Conservation (phyloP, 169 alveolate genomes). For the Theileria equi region DNA sequence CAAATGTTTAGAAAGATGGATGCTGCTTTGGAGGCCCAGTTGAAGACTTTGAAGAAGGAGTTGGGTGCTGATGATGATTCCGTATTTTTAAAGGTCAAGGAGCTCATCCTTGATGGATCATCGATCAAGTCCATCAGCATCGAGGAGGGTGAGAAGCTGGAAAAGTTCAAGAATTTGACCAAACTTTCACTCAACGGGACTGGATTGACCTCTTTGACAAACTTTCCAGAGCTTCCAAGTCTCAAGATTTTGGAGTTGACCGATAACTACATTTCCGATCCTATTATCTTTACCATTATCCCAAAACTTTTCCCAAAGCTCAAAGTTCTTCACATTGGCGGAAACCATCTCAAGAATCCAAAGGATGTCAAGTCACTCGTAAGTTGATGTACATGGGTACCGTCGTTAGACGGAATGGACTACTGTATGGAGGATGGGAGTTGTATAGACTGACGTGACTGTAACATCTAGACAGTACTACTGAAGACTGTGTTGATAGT, state of each 20-base stretch:
- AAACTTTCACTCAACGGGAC: constrained; percentile 85
- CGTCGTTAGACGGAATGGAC: too few species aligned
- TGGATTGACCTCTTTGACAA: constrained; percentile 77
- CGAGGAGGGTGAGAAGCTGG: constrained; percentile 75
- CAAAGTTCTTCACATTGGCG: constrained; percentile 83
- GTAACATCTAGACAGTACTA: too few species aligned
- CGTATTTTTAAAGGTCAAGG: constrained; percentile 68
- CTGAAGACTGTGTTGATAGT: too few species aligned
- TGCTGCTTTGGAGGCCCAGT: constrained; percentile 61
- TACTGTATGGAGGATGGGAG: too few species aligned
- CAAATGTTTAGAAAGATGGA: too few species aligned
- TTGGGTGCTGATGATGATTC: constrained; percentile 61
- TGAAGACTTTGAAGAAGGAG: constrained; percentile 66
- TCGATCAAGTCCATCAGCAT: constrained; percentile 66
- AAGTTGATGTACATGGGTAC: constrained; percentile 28
- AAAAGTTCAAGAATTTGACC: constrained; percentile 71
- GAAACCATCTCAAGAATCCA: constrained; percentile 79
- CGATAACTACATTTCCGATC: constrained; percentile 82
- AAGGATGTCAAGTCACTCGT: constrained; percentile 74
- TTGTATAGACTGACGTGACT: too few species aligned
- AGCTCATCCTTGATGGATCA: constrained; percentile 84
- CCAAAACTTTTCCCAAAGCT: constrained; percentile 79
- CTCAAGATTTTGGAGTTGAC: constrained; percentile 82
- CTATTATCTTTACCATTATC: constrained; percentile 71
- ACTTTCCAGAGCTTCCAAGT: constrained; percentile 79